Evolutionary conservation across 352 stramenopile species (phyloP).

Genomic region (Pythium vanterpoolii): DNA sequence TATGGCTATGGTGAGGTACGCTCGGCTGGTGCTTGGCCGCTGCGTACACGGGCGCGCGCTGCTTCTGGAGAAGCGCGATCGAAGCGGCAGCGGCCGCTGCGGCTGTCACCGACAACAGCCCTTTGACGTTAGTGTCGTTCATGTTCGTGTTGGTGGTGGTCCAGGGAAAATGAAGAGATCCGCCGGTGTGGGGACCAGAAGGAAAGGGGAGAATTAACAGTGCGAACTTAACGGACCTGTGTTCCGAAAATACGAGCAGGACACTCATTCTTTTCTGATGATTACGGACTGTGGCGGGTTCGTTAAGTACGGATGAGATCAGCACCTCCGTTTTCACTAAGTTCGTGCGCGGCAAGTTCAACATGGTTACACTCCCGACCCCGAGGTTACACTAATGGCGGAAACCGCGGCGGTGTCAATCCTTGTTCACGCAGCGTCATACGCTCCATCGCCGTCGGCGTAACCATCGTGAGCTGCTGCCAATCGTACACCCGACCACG

Average conservation of each 20-base stretch:
- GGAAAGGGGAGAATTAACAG: background rate
- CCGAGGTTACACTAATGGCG: conserved; percentile 5
- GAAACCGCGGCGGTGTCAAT: conserved; percentile 12
- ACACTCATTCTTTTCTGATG: conserved; percentile 2
- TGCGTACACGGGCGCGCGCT: conserved; percentile 39
- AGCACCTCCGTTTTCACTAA: too few species aligned
- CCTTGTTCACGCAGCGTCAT: conserved; percentile 2
- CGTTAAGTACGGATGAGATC: background rate
- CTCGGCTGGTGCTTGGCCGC: conserved; percentile 16
- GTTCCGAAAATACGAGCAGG: background rate
- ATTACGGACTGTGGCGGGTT: background rate
- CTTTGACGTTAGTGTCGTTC: conserved; percentile 27
- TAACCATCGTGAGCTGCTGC: conserved; percentile 44
- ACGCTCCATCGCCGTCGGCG: conserved; percentile 11
- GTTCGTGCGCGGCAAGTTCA: background rate
- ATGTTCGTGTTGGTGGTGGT: background rate
- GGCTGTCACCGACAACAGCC: conserved; percentile 44
- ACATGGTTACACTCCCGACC: background rate
- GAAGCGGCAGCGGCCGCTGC: conserved; percentile 47
- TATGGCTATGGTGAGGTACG: background rate
- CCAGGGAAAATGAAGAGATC: background rate
- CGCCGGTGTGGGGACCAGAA: background rate
- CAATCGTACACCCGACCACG: conserved; percentile 35
- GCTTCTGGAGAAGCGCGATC: conserved; percentile 56
- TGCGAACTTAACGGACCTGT: conserved; percentile 4